Evolutionary conservation across 2,329 filamentous ascomycete genomes (phyloP).

Genomic region (Lecanoromycetidae sp.): DNA sequence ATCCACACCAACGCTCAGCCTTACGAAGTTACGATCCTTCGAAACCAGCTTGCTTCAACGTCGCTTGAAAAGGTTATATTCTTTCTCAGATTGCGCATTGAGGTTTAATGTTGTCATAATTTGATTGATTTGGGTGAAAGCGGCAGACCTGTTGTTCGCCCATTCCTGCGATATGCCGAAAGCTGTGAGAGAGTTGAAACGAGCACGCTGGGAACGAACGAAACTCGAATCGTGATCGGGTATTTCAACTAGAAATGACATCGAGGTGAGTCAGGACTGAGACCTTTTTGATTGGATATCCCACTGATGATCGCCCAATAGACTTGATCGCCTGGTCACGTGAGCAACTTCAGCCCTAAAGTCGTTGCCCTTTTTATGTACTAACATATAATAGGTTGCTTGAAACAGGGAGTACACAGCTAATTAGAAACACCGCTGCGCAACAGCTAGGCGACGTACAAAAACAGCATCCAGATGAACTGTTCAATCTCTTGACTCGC

Average conservation of each 20-base stretch:
- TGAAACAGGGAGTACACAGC: conserved; percentile 89
- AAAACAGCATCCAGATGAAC: conserved; percentile 92
- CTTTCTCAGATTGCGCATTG: background rate
- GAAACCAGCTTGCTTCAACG: background rate
- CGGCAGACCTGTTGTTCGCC: background rate
- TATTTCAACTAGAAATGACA: conserved; percentile 7
- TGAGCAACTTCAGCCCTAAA: conserved; percentile 40
- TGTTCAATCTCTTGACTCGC: conserved; percentile 86
- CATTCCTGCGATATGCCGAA: background rate
- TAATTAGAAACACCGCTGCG: conserved; percentile 94
- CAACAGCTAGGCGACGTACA: conserved; percentile 96
- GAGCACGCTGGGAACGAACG: background rate
- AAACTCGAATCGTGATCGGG: background rate
- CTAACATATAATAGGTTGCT: conserved; percentile 53
- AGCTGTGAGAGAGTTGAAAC: background rate
- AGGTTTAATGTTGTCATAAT: background rate
- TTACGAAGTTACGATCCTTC: conserved; percentile 2
- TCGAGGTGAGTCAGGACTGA: conserved; percentile 12
- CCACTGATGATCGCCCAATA: conserved; percentile 25
- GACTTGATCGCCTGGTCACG: conserved; percentile 78
- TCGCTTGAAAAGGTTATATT: background rate
- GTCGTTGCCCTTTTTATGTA: background rate
- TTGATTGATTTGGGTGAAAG: background rate
- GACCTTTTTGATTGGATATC: conserved; percentile 6
- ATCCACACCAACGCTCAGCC: background rate